Evolutionary conservation across 768 basidiomycete genomes (phyloP).

Genomic region (Mycena vulgaris): DNA sequence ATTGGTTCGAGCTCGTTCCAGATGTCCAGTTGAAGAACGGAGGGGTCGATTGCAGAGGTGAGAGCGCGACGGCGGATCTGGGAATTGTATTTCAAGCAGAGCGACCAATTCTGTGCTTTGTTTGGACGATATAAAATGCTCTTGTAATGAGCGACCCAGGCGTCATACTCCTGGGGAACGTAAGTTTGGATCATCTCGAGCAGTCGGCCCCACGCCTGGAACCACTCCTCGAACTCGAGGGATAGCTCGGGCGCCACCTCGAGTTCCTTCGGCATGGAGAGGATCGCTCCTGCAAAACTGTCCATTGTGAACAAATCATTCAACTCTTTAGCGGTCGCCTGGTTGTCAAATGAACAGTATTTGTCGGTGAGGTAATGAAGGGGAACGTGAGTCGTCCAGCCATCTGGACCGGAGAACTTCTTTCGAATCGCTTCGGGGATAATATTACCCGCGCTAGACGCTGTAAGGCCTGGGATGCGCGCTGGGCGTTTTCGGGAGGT

Average conservation of each 20-base stretch:
- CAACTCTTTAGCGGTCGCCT: constrained; percentile 5
- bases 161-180: constrained; percentile 21
- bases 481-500: no score
- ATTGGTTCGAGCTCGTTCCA: constrained; percentile 33
- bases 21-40: constrained; percentile 4
- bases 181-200: constrained; percentile 31
- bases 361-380: constrained; percentile 39
- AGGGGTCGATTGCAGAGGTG: constrained; percentile 21
- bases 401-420: constrained; percentile 25
- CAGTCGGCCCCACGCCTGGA: constrained; percentile 40
- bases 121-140: constrained; percentile 26
- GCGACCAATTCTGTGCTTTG: constrained; percentile 29
- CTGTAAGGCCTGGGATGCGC: no score
- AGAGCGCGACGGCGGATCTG: constrained; percentile 30
- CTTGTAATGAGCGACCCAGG: constrained; percentile 37
- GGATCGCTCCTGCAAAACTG: constrained; percentile 19
- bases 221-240: constrained; percentile 43
- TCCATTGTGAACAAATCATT: constrained; percentile 8
- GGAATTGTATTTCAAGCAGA: constrained; percentile 37
- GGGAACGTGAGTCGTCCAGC: constrained; percentile 40
- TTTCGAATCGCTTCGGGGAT: constrained; percentile 31
- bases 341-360: constrained; percentile 21
- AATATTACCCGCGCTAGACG: background rate
- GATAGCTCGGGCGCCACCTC: constrained; percentile 29
- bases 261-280: constrained; percentile 29